Evolutionary conservation across 2,329 filamentous ascomycete genomes (phyloP), one percentile per base, ranked within the genome.

Genomic region (Colletotrichum neosansevieriae): DNA sequence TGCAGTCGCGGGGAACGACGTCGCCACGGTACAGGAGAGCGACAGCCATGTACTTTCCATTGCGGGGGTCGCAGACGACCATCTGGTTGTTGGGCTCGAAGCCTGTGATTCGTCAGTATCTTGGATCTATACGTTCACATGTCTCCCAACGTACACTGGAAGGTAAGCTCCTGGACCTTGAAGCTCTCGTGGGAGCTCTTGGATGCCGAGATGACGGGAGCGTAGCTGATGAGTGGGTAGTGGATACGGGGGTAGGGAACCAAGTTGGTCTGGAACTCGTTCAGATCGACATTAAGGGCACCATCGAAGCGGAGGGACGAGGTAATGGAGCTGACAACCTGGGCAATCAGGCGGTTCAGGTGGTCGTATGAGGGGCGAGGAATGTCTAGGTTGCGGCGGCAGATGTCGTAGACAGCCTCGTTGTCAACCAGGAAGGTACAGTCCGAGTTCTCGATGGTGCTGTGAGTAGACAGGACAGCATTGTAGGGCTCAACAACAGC

Each of bases 111-210:
- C 6, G 61, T 80, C 70, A 82, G 79, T 54, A 64, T 21, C 13
- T 2, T 0, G 12, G 1, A 24, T 6, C 3, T 19, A 13, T 9
- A 1, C 29, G 51, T 42, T 50, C 62, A 69, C 11, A 13, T 3
- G 4, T 11, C 1, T 4, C 11, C 9, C 3, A 4, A 83, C 87
- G 77, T 84, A 92, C 90, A 92, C 79, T 92, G 89, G 82, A 91
- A 89, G 76, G 90, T 92, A 71, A 92, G 82, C 73, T 96, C 93
- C 71, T 89, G 87, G 63, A 94, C 91, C 85, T 93, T 94, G 89
- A 94, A 94, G 84, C 91, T 93, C 85, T 96, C 93, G 77, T 96
- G 93, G 54, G 90, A 88, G 80, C 91, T 93, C 87, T 92, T 93
- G 83, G 87, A 85, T 67, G 89, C 88, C 21, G 89, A 92, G 72